phyloP scores from a whole-genome alignment of 805 yeast species.

The Millerozyma acaciae region DNA sequence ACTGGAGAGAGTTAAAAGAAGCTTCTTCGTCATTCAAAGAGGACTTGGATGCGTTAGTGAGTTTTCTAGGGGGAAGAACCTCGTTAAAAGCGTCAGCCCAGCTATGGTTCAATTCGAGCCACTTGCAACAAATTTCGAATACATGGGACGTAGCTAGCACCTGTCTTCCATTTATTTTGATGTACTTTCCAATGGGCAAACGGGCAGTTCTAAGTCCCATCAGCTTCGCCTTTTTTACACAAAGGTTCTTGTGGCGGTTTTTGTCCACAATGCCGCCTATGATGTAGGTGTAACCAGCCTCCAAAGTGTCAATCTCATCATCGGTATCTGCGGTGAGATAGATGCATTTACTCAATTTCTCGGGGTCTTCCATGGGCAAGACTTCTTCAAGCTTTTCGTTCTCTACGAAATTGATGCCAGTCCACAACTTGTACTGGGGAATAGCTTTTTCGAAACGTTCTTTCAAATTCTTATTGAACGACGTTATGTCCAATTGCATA shows the following conservation, averaged over 20 bases:
- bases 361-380: constrained; percentile 21
- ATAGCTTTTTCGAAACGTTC: constrained; percentile 64
- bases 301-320: constrained; percentile 57
- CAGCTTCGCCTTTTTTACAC: constrained; percentile 74
- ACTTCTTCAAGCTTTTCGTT: constrained; percentile 27
- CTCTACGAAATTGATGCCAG: constrained; percentile 49
- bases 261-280: constrained; percentile 97
- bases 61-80: constrained; percentile 81
- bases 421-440: constrained; percentile 64
- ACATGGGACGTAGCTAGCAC: constrained; percentile 95
- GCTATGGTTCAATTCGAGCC: constrained; percentile 64
- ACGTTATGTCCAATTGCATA: constrained; percentile 57
- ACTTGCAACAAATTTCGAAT: constrained; percentile 77
- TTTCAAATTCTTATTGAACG: constrained; percentile 63
- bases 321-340: constrained; percentile 89
- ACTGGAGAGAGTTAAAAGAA: no score
- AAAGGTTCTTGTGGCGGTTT: constrained; percentile 78
- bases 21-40: no score
- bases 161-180: constrained; percentile 77
- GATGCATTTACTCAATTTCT: constrained; percentile 41
- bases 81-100: constrained; percentile 86
- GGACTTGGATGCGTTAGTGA: no score
- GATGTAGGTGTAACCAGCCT: constrained; percentile 71
- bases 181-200: constrained; percentile 83
- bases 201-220: constrained; percentile 70